Evolutionary conservation across 805 yeast species (phyloP).

Genomic region (Zygosaccharomyces lentus): DNA sequence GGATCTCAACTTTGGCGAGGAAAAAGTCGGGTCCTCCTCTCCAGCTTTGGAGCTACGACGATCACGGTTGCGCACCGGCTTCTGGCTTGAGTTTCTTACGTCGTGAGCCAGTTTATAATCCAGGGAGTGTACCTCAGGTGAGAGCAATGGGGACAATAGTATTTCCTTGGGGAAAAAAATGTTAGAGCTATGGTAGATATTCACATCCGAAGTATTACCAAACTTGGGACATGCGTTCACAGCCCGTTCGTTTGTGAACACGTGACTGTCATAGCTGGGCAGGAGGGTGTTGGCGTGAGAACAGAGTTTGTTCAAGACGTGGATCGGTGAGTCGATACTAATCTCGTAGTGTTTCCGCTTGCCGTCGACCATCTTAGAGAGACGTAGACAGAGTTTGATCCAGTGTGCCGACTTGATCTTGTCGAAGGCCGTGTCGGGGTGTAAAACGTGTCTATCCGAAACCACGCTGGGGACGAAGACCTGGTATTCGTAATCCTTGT

Average conservation of each 20-base stretch:
- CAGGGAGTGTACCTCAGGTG: slow-evolving; percentile 51
- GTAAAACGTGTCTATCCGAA: slow-evolving; percentile 53
- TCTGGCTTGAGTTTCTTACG: slow-evolving; percentile 15
- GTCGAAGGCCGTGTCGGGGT: slow-evolving; percentile 80
- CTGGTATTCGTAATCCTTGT: slow-evolving; percentile 80
- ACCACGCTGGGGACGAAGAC: slow-evolving; percentile 75
- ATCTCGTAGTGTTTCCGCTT: slow-evolving; percentile 91
- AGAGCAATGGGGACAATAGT: slow-evolving; percentile 44
- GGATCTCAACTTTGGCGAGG: slow-evolving; percentile 37
- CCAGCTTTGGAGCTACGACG: slow-evolving; percentile 9
- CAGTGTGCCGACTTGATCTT: slow-evolving; percentile 90
- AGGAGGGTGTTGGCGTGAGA: slow-evolving; percentile 75
- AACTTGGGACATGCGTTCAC: slow-evolving; percentile 15
- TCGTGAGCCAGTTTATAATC: slow-evolving; percentile 30
- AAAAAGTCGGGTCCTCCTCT: slow-evolving; percentile 19
- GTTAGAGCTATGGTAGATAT: slow-evolving; percentile 35
- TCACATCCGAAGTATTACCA: slow-evolving; percentile 18
- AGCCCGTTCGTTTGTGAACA: slow-evolving; percentile 12
- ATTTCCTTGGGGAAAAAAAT: slow-evolving; percentile 40
- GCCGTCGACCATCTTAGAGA: slow-evolving; percentile 61
- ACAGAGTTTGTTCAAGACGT: slow-evolving; percentile 68
- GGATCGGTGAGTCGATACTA: slow-evolving; percentile 91
- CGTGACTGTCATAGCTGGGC: slow-evolving; percentile 58
- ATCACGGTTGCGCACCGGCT: slow-evolving; percentile 8
- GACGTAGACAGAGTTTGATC: slow-evolving; percentile 82